phyloP scores from a whole-genome alignment of 371 early-diverging fungal genomes.

The Lichtheimia ramosa region DNA sequence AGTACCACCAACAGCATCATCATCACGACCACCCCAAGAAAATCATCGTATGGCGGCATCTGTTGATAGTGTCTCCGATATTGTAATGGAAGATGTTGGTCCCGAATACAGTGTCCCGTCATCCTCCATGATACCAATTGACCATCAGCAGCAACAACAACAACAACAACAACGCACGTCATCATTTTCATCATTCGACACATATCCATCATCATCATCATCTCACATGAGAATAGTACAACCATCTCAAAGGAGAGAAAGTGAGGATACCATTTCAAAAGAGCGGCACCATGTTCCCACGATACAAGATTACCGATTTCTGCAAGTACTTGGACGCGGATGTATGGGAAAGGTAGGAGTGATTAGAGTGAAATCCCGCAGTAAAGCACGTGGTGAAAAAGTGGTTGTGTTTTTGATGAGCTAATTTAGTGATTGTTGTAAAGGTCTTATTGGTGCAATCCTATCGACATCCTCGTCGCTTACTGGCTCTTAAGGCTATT shows the following conservation, averaged over 20 bases:
- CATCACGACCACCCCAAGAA: too few species aligned
- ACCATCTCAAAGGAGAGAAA: too few species aligned
- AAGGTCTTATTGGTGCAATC: conserved; percentile 88
- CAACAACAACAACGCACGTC: too few species aligned
- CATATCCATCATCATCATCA: too few species aligned
- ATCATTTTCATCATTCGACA: too few species aligned
- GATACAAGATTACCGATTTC: conserved; percentile 47
- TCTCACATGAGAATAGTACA: too few species aligned
- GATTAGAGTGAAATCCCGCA: too few species aligned
- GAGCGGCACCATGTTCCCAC: conserved; percentile 3
- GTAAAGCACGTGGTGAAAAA: not conserved
- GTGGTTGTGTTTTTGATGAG: not conserved
- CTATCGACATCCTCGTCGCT: conserved; percentile 36
- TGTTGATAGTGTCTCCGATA: not conserved
- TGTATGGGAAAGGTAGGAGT: conserved; percentile 53
- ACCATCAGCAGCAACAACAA: too few species aligned
- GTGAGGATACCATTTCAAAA: too few species aligned
- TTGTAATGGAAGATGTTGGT: not conserved
- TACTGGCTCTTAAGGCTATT: conserved; percentile 94
- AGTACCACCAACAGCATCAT: too few species aligned
- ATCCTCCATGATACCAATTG: too few species aligned
- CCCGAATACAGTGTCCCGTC: too few species aligned
- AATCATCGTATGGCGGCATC: not conserved
- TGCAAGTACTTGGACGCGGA: conserved; percentile 61
- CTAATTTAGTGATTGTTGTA: not conserved